Base-by-base conservation (phyloP, 345 rosid genomes). In the Populus davidiana region DNA sequence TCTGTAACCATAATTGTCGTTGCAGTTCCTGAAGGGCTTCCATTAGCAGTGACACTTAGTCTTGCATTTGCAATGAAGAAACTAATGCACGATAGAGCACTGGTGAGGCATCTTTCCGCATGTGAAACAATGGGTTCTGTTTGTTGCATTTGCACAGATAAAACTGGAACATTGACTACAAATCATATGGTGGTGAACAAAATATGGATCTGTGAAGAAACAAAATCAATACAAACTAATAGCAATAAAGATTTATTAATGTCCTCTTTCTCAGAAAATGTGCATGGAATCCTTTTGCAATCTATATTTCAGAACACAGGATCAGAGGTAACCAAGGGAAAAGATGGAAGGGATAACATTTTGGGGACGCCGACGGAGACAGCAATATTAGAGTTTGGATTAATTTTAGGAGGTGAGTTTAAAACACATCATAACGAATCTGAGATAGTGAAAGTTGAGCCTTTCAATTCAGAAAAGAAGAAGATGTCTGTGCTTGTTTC, bases 51-150 rank as follows among this genome's bases (percentile, higher is more conserved):
- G 76, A 95, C 99, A 44, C 82, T 95, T 43, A 95, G 99, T 83
- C 90, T 94, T 75, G 98, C 99, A 69, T 95, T 93, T 84, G 99
- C 98, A 69, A 93, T 95, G 99, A 93, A 91, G 85, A 75, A 92
- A 85, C 81, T 95, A 78, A 95, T 95, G 99, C 76, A 83, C 21
- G 97, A 91, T 50, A 86, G 86, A 84, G 99, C 99, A 76, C 92
- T 95, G 64, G 97, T 93, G 33, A 91, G 99, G 77, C 94, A 89
- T 76, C 93, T 95, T 36, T 88, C 99, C 70, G 99, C 99, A 4
- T 93, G 99, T 79, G 99, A 95, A 86, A 95, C 98, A 21, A 95
- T 95, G 99, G 99, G 99, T 78, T 93, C 97, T 76, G 92, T 93
- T 33, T 91, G 86, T 66, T 91, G 96, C 86, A 95, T 95, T 73